Percentiles rank a stretch among this genome's conserved stretches.
Evolutionary conservation across 106 monocot genomes (phyloP).

Genomic region (Platanthera zijinensis): DNA sequence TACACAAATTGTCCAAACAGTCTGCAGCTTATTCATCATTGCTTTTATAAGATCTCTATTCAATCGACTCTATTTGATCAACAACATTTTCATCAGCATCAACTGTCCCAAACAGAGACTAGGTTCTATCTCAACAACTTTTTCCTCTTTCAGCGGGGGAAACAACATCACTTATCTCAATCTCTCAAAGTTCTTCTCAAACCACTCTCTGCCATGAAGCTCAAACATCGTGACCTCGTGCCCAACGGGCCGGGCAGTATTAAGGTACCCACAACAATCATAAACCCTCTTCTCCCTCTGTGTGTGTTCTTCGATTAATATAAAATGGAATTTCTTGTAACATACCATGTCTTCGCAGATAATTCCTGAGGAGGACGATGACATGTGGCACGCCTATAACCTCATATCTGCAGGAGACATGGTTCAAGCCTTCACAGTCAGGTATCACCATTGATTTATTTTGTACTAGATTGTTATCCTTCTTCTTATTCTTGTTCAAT

Average conservation of each 20-base stretch:
- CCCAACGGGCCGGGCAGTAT: constrained; percentile 59
- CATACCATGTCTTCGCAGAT: constrained; percentile 25
- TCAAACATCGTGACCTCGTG: constrained; percentile 36
- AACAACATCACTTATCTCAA: too few relatives aligned
- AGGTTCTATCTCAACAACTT: too few relatives aligned
- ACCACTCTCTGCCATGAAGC: constrained; percentile 41
- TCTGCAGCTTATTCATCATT: too few relatives aligned
- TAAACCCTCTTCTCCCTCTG: not conserved
- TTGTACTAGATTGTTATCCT: not conserved
- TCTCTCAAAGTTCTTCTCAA: not conserved
- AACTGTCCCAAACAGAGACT: too few relatives aligned
- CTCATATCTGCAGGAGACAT: constrained; percentile 59
- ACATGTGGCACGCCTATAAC: constrained; percentile 96
- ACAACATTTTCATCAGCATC: too few relatives aligned
- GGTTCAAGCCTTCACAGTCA: constrained; percentile 61
- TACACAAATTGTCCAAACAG: too few relatives aligned
- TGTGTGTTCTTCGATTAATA: too few relatives aligned
- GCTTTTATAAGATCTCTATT: too few relatives aligned
- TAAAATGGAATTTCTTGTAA: not conserved
- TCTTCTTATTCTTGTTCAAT: not conserved
- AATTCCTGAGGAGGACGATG: constrained; percentile 79
- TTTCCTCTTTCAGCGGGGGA: too few relatives aligned
- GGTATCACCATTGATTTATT: constrained; percentile 26
- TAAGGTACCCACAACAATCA: constrained; percentile 18
- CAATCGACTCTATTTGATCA: too few relatives aligned